Percentiles rank a stretch among this genome's conserved stretches.
Evolutionary conservation across 768 basidiomycete species (phyloP).

Genomic region (Nidularia pulvinata): DNA sequence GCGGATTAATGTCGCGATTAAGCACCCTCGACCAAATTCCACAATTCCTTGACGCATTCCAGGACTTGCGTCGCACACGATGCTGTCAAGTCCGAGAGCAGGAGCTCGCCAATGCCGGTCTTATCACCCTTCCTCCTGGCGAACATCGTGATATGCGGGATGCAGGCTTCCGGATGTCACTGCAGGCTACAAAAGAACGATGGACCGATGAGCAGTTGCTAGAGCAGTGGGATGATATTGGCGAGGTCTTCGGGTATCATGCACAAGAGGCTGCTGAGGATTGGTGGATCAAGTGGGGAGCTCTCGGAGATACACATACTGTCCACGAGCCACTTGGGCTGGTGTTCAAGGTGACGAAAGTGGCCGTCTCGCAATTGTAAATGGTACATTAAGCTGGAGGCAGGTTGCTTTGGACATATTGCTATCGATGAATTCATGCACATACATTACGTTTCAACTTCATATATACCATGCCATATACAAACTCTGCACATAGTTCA

Average conservation of each 20-base stretch:
- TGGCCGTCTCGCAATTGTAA: slow-evolving; percentile 5
- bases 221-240: slow-evolving; percentile 47
- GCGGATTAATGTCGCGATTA: slow-evolving; percentile 50
- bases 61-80: slow-evolving; percentile 48
- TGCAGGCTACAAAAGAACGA: slow-evolving; percentile 13
- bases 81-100: slow-evolving; percentile 37
- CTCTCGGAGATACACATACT: slow-evolving; percentile 25
- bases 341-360: slow-evolving; percentile 11
- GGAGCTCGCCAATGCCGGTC: slow-evolving; percentile 39
- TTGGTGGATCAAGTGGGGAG: slow-evolving; percentile 62
- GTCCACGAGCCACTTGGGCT: slow-evolving; percentile 11
- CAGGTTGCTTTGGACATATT: too few species aligned
- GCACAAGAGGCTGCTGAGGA: slow-evolving; percentile 53
- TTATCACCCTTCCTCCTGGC: slow-evolving; percentile 41
- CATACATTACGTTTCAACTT: too few species aligned
- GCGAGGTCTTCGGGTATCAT: slow-evolving; percentile 47
- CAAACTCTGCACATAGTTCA: too few species aligned
- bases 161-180: slow-evolving; percentile 25
- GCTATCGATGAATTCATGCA: too few species aligned
- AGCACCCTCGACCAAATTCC: slow-evolving; percentile 39
- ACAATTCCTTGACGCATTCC: slow-evolving; percentile 45
- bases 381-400: background rate
- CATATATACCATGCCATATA: too few species aligned
- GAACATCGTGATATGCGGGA: slow-evolving; percentile 40
- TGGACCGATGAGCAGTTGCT: slow-evolving; percentile 39